Conservation (phyloP, 164 flowering plant genomes). For the Nymphaea colorata region DNA sequence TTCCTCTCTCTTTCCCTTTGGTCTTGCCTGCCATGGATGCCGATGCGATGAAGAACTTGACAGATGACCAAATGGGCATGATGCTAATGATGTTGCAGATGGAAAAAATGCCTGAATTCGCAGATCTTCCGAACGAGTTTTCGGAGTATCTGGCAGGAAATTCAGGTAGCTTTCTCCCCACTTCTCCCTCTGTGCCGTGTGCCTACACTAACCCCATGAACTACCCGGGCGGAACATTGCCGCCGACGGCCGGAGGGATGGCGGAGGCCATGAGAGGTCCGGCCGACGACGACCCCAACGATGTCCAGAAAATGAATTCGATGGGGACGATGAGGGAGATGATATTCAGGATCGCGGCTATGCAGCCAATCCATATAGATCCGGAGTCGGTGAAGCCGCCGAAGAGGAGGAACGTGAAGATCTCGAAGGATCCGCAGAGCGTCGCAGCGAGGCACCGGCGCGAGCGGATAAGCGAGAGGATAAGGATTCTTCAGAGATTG, state of each 20-base stretch:
- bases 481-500: constrained; percentile 48
- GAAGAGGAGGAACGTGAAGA: constrained; percentile 48
- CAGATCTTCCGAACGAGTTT: constrained; percentile 10
- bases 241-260: constrained; percentile 1
- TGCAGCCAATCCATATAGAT: constrained; percentile 60
- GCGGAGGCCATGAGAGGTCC: background rate
- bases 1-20: constrained; percentile 1
- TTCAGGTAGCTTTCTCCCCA: constrained; percentile 12
- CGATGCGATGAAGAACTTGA: constrained; percentile 12
- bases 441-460: constrained; percentile 54
- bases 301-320: constrained; percentile 6
- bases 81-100: constrained; percentile 43
- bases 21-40: constrained; percentile 11
- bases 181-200: constrained; percentile 8
- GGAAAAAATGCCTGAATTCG: constrained; percentile 40
- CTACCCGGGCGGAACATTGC: constrained; percentile 11
- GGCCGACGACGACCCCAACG: background rate
- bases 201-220: constrained; percentile 9
- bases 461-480: constrained; percentile 50
- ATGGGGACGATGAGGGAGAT: constrained; percentile 47
- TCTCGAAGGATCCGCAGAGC: constrained; percentile 53
- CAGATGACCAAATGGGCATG: constrained; percentile 45
- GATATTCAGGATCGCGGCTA: constrained; percentile 49
- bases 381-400: constrained; percentile 55
- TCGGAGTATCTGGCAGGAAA: constrained; percentile 10